Percentiles rank a stretch among this genome's conserved stretches.
Conservation (phyloP, 768 basidiomycete genomes). For the Austroboletus festivus region DNA sequence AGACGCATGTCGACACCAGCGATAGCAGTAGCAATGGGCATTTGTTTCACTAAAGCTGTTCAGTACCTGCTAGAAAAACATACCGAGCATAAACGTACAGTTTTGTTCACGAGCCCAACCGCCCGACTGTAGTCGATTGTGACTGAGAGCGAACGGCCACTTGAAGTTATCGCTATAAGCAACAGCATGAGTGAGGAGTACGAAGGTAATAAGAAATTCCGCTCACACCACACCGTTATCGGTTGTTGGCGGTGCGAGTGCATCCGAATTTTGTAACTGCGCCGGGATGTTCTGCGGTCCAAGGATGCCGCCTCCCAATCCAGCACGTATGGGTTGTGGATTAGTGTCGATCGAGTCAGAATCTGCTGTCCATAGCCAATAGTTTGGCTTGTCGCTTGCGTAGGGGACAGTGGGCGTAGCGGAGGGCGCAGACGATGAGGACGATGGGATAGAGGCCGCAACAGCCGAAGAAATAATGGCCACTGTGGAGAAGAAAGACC, state of each 20-base stretch:
- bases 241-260: slow-evolving; percentile 59
- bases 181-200: neutral
- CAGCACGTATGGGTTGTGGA: slow-evolving; percentile 44
- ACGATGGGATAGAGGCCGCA: slow-evolving; percentile 21
- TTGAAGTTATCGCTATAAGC: slow-evolving; percentile 44
- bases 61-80: neutral
- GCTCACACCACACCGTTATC: slow-evolving; percentile 51
- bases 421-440: slow-evolving; percentile 26
- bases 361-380: slow-evolving; percentile 36
- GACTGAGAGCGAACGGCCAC: slow-evolving; percentile 63
- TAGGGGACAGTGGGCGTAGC: slow-evolving; percentile 43
- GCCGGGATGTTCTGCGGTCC: slow-evolving; percentile 57
- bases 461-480: slow-evolving; percentile 17
- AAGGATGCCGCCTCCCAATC: slow-evolving; percentile 45
- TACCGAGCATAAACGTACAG: slow-evolving; percentile 29
- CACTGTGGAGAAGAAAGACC: slow-evolving; percentile 29
- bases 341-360: slow-evolving; percentile 18
- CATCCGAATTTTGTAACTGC: slow-evolving; percentile 55
- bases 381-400: slow-evolving; percentile 46
- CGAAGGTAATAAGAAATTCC: neutral
- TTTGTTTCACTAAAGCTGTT: slow-evolving; percentile 30
- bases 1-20: slow-evolving; percentile 43
- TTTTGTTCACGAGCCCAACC: slow-evolving; percentile 69
- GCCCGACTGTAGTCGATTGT: slow-evolving; percentile 56
- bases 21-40: slow-evolving; percentile 40